Conservation (phyloP, 495 filamentous ascomycete species). For the Neurospora cerealis region DNA sequence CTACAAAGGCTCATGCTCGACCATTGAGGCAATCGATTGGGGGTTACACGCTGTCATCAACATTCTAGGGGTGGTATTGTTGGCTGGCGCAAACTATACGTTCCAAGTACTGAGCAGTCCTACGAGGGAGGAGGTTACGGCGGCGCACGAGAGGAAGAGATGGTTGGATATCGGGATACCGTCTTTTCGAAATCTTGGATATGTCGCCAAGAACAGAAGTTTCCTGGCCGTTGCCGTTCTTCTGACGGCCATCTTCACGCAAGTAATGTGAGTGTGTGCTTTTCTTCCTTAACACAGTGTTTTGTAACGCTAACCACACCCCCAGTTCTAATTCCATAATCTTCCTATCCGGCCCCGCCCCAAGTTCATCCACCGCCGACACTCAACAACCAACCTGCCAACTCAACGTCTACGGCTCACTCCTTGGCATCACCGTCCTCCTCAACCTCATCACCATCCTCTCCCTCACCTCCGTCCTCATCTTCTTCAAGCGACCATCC, state of each 20-base stretch:
- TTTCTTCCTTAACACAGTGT: background rate
- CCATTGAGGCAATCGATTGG: slow-evolving; percentile 22
- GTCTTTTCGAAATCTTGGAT: slow-evolving; percentile 36
- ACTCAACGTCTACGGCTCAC: slow-evolving; percentile 30
- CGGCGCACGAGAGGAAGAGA: slow-evolving; percentile 31
- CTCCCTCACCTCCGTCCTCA: slow-evolving; percentile 21
- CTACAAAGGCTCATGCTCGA: slow-evolving; percentile 24
- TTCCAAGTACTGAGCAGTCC: slow-evolving; percentile 44
- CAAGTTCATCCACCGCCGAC: background rate
- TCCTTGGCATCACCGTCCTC: slow-evolving; percentile 28
- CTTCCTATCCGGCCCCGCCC: slow-evolving; percentile 21
- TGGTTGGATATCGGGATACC: slow-evolving; percentile 48
- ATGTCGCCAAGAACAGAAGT: slow-evolving; percentile 28
- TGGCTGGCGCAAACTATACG: slow-evolving; percentile 36
- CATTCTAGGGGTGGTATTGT: slow-evolving; percentile 24
- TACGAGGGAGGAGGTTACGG: slow-evolving; percentile 39
- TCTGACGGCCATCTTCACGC: slow-evolving; percentile 24
- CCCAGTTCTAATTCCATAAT: slow-evolving; percentile 38
- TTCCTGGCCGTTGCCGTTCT: slow-evolving; percentile 29
- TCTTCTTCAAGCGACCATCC: slow-evolving; percentile 17
- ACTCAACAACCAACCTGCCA: slow-evolving; percentile 20
- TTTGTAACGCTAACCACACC: background rate
- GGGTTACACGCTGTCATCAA: slow-evolving; percentile 29
- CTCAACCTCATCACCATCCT: slow-evolving; percentile 31
- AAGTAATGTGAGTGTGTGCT: slow-evolving; percentile 31